Evolutionary conservation across 192 early-diverging fungal species (phyloP).

Genomic region (Chytriomyces sp.): DNA sequence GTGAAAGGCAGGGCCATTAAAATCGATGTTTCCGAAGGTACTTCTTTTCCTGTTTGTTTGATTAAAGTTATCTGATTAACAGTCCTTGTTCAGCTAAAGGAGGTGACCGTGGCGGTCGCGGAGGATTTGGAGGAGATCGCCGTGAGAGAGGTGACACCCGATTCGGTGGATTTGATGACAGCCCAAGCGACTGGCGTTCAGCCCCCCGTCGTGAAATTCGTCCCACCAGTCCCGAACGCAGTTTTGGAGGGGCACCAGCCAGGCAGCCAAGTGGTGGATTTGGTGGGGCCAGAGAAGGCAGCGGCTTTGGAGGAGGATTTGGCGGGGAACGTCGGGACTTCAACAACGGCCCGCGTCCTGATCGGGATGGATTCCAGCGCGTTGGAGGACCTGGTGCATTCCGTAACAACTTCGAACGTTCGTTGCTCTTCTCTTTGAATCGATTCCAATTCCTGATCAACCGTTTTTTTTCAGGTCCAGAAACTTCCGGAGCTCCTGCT

Average conservation of each 20-base stretch:
- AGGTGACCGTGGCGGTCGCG: not conserved
- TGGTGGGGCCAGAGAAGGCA: slow-evolving; percentile 25
- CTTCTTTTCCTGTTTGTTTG: slow-evolving; percentile 39
- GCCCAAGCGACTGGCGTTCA: slow-evolving; percentile 25
- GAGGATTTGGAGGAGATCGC: slow-evolving; percentile 8
- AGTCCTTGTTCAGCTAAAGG: slow-evolving; percentile 5
- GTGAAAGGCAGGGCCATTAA: slow-evolving; percentile 74
- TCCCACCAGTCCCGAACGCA: slow-evolving; percentile 9
- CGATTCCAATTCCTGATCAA: not conserved
- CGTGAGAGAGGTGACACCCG: slow-evolving; percentile 55
- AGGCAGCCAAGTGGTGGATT: slow-evolving; percentile 19
- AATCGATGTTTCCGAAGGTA: slow-evolving; percentile 90
- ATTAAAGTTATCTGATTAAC: not conserved
- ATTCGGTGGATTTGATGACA: slow-evolving; percentile 15
- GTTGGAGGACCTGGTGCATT: slow-evolving; percentile 14
- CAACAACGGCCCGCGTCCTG: slow-evolving; percentile 17
- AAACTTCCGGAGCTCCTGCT: slow-evolving; percentile 8
- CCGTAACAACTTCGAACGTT: not conserved
- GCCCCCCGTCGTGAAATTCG: slow-evolving; percentile 16
- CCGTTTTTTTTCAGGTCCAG: not conserved
- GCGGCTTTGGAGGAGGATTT: slow-evolving; percentile 62
- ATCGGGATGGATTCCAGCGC: slow-evolving; percentile 21
- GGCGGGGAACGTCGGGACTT: slow-evolving; percentile 40
- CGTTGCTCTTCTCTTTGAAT: not conserved
- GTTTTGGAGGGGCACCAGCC: slow-evolving; percentile 12